phyloP scores from a whole-genome alignment of 2,329 filamentous ascomycete genomes.

The Sporothrix euskadiensis region DNA sequence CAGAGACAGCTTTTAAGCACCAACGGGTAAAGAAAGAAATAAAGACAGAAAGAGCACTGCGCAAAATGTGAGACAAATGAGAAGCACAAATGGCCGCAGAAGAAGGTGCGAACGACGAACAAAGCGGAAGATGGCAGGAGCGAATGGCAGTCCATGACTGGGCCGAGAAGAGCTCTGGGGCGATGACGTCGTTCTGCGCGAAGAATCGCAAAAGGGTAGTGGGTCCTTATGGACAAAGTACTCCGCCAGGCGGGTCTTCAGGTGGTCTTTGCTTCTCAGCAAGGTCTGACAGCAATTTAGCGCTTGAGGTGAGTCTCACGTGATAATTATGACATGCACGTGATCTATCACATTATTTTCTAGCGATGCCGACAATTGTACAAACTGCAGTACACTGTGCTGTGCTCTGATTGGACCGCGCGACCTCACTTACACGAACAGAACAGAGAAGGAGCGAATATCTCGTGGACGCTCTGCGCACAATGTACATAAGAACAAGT shows the following conservation, averaged over 20 bases:
- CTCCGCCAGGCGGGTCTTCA: background rate
- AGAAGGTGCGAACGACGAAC: background rate
- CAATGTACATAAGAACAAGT: background rate
- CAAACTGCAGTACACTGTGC: background rate
- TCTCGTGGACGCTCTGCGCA: background rate
- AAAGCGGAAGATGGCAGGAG: background rate
- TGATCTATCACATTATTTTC: background rate
- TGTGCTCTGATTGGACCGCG: background rate
- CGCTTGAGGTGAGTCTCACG: background rate
- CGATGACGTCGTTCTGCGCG: slow-evolving; percentile 24
- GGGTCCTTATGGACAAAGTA: slow-evolving; percentile 14
- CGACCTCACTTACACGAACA: slow-evolving; percentile 18
- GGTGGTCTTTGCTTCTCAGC: background rate
- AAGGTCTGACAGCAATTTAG: background rate
- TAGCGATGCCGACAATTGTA: background rate
- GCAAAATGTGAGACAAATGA: background rate
- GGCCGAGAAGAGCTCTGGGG: background rate
- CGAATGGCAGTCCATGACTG: slow-evolving; percentile 2
- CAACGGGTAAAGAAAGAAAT: background rate
- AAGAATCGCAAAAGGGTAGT: background rate
- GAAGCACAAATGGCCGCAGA: background rate
- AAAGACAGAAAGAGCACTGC: background rate
- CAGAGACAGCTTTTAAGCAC: background rate
- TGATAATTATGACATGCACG: background rate
- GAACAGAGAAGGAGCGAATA: background rate